Evolutionary conservation across 169 alveolate genomes (phyloP).

Genomic region (Theileria equi): DNA sequence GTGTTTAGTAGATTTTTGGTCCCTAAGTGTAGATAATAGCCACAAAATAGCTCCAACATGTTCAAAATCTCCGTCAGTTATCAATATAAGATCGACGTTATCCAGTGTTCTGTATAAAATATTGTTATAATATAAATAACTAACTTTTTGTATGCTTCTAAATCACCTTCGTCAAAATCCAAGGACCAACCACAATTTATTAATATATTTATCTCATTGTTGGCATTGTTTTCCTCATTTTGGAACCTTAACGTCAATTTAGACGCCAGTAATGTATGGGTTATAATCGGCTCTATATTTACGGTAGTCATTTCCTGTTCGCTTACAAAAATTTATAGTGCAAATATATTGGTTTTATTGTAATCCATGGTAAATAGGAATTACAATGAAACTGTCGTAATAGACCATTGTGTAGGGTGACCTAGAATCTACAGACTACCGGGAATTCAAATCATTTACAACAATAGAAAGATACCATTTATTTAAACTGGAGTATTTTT

Average conservation of each 20-base stretch:
- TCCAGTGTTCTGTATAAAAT: neutral
- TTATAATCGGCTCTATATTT: slow-evolving; percentile 29
- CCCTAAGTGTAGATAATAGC: slow-evolving; percentile 12
- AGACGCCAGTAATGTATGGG: slow-evolving; percentile 40
- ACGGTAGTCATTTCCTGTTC: slow-evolving; percentile 22
- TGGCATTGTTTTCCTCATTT: neutral
- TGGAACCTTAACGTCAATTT: slow-evolving; percentile 37
- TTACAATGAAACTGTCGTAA: neutral
- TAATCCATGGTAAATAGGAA: neutral
- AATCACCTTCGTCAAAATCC: slow-evolving; percentile 30
- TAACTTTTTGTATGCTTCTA: slow-evolving; percentile 20
- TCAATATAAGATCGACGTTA: slow-evolving; percentile 38
- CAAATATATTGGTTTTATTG: neutral
- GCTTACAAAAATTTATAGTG: neutral
- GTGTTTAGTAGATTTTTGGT: neutral
- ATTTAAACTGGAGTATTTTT: neutral
- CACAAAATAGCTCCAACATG: slow-evolving; percentile 52
- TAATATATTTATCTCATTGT: slow-evolving; percentile 16
- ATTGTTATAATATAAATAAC: neutral
- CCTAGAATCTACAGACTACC: no score
- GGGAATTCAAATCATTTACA: no score
- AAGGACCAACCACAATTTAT: slow-evolving; percentile 63
- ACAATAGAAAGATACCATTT: no score
- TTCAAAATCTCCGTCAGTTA: slow-evolving; percentile 57
- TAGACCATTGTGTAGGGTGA: slow-evolving; percentile 9